Base-by-base conservation (phyloP, 23 red algal genomes). In the Gracilaria domingensis region DNA sequence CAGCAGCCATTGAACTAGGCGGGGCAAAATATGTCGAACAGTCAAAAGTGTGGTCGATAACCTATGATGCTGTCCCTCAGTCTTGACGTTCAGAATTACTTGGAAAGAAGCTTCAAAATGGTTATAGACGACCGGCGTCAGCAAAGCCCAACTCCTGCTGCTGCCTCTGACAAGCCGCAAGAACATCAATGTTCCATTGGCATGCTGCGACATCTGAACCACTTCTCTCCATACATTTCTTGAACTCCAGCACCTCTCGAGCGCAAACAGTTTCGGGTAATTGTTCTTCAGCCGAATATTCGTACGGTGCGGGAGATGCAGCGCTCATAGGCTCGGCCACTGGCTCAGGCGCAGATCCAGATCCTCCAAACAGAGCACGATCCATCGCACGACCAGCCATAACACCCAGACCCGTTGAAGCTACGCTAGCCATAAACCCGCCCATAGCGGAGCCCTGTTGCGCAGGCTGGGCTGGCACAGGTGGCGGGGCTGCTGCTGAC, bases 371-470 rank as follows among this genome's bases (percentile, higher is more conserved):
- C 30, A 93, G 70, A 1, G 90, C 49, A 32, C 90, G 90, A 86
- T 93, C 90, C 51, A 93, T 79, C 4, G 81, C 90, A 36, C 90
- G 90, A 57, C 90, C 90, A n/a, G 83, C 81, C 67, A 80, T 80
- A 16, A 93, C 90, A 50, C 90, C 90, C 9, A 86, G 36, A 34
- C 81, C 90, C 48, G 90, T 93, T 34, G 90, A 93, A 17, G 90
- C 90, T 24, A 93, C 83, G 56, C 86, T 93, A 11, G 90, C 90
- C 90, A 93, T 93, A 36, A 93, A 93, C 0, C 90, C 90, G 59
- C 90, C 90, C 81, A 86, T 86, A 12, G 83, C 83, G 30, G 90
- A 93, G 28, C 84, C 84, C 57, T 66, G 73, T 69, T 85, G 90
- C 1, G 59, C 82, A n/a, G 90, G 79, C 30, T 61, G 59, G 9